Evolutionary conservation across 768 basidiomycete species (phyloP).

Genomic region (Leccinum longicurvipes): DNA sequence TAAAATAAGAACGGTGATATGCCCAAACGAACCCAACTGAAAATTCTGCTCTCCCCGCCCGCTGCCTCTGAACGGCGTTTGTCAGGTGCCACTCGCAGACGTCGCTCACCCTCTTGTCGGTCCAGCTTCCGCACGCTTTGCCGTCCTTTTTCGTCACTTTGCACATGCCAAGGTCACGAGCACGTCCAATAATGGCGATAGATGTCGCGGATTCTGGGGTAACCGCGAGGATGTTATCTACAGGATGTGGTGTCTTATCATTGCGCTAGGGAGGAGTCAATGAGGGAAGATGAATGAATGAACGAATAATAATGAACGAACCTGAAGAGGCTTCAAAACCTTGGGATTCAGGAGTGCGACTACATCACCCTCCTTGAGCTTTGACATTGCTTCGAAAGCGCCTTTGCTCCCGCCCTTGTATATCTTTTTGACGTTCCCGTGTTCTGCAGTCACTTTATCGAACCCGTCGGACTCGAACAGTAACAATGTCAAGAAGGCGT

Average conservation of each 20-base stretch:
- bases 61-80: constrained; percentile 66
- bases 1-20: not conserved
- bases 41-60: constrained; percentile 84
- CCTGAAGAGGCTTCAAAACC: constrained; percentile 84
- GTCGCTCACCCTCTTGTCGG: constrained; percentile 80
- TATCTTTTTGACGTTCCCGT: constrained; percentile 52
- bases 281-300: not conserved
- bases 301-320: constrained; percentile 31
- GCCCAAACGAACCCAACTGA: constrained; percentile 59
- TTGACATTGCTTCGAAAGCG: constrained; percentile 85
- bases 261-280: constrained; percentile 16
- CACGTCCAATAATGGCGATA: constrained; percentile 81
- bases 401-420: constrained; percentile 91
- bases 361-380: constrained; percentile 85
- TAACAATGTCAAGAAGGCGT: constrained; percentile 77
- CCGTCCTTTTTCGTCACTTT: constrained; percentile 74
- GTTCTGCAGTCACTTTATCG: constrained; percentile 51
- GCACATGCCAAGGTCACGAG: constrained; percentile 86
- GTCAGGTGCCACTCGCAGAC: constrained; percentile 93
- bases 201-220: constrained; percentile 81
- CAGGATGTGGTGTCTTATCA: constrained; percentile 65
- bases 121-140: constrained; percentile 82
- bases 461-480: constrained; percentile 85
- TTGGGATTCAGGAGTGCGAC: constrained; percentile 86
- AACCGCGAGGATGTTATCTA: constrained; percentile 78